Conservation (phyloP, 2,329 filamentous ascomycete genomes). For the Chalaropsis ovoidea region DNA sequence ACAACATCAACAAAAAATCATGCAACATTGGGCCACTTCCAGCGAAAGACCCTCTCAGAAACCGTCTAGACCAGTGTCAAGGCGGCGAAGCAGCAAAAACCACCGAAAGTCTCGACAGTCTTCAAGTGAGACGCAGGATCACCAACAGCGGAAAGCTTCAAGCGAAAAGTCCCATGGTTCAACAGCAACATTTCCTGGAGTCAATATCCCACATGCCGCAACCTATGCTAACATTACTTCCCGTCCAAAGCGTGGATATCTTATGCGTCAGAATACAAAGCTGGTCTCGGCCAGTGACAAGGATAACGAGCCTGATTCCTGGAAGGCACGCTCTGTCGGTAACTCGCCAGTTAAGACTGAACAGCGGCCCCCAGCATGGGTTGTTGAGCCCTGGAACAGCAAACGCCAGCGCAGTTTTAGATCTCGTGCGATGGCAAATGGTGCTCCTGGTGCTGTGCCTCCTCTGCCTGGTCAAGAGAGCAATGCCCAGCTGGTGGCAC, state of each 20-base stretch:
- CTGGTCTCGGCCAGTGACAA: slow-evolving; percentile 86
- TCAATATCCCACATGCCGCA: slow-evolving; percentile 23
- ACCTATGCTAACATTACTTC: slow-evolving; percentile 50
- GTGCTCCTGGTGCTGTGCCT: slow-evolving; percentile 52
- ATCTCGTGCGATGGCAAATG: slow-evolving; percentile 34
- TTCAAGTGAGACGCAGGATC: slow-evolving; percentile 16
- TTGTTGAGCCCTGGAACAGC: slow-evolving; percentile 92
- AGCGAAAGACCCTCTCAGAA: slow-evolving; percentile 9
- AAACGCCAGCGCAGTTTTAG: slow-evolving; percentile 59
- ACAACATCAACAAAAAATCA: neutral
- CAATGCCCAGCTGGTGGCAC: slow-evolving; percentile 48
- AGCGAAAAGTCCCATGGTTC: slow-evolving; percentile 6
- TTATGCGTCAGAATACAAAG: slow-evolving; percentile 98
- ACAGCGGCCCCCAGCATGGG: slow-evolving; percentile 76
- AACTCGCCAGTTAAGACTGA: slow-evolving; percentile 64
- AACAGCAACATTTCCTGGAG: slow-evolving; percentile 16
- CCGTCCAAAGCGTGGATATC: slow-evolving; percentile 80
- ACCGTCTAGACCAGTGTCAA: slow-evolving; percentile 18
- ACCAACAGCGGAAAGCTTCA: slow-evolving; percentile 15
- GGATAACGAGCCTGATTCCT: slow-evolving; percentile 44
- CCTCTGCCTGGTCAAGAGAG: slow-evolving; percentile 83
- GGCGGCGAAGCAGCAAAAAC: neutral
- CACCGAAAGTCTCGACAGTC: neutral
- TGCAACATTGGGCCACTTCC: neutral
- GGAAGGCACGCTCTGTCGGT: slow-evolving; percentile 50